Base-by-base conservation (phyloP, 2,329 filamentous ascomycete genomes). In the Cordyceps javanica region DNA sequence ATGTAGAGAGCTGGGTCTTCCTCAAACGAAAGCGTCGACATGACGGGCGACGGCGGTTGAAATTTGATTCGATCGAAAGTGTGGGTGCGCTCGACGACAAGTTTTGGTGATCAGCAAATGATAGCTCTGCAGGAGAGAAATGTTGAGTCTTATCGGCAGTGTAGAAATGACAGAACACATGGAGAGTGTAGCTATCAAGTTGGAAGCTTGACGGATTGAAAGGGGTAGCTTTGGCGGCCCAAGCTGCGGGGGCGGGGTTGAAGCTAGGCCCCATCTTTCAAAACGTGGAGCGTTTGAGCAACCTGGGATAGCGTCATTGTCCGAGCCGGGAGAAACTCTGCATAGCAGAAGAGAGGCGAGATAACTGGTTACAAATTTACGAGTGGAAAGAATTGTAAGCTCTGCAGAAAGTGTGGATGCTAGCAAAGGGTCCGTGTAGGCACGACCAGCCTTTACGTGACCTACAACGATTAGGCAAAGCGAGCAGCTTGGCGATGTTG, bases 1-100 rank as follows among this genome's bases (percentile, higher is more conserved):
- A 99, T 88, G 77, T 94, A 99, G 61, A 99, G 85, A 28, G 87
- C 80, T 50, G 87, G 82, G 70, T 90, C 87, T 64, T 77, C 79
- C 63, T 77, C 77, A 69, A 77, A 81, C 55, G 77, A 74, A 48
- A 71, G 69, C 68, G 73, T 74, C 60, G 60, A 66, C 60, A 23
- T 19, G 34, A 26, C 48, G 46, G 45, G 21, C 16, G 25, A 14
- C 9, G 23, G n/a, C 23, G 25, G 39, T n/a, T 5, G 30, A 30
- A 14, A 13, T 21, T 36, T 21, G 51, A 16, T 42, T 10, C 10
- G 30, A n/a, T 53, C 38, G 51, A 52, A 34, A 9, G 19, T 19
- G 21, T 5, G 28, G 6, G 28, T 3, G 38, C 26, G 51, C 28
- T 25, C 7, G 19, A 14, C 39, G 39, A 11, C 2, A 3, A 25